phyloP scores from a whole-genome alignment of 2,329 filamentous ascomycete genomes.

The Penicillium sp. region DNA sequence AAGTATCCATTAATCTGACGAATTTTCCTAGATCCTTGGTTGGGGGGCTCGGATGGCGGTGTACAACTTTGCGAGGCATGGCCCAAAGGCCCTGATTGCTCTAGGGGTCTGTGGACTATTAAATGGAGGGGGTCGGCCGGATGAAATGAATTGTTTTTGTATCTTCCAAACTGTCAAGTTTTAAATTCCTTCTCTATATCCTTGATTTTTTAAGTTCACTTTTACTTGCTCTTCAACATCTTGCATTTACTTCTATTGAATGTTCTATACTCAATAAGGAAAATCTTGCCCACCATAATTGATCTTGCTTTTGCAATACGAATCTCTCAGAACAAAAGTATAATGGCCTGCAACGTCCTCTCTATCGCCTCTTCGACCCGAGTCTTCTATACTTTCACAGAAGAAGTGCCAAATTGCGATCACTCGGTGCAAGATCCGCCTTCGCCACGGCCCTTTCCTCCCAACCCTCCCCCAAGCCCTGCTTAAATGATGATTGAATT shows the following conservation, averaged over 20 bases:
- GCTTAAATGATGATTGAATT: conserved; percentile 21
- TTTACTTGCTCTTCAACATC: neutral
- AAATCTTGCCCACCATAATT: neutral
- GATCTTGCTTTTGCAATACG: neutral
- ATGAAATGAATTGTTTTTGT: neutral
- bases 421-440: conserved; percentile 28
- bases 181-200: neutral
- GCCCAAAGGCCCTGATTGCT: conserved; percentile 10
- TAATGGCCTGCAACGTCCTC: conserved; percentile 3
- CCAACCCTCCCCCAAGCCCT: conserved; percentile 43
- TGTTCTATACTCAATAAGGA: neutral
- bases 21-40: conserved; percentile 15
- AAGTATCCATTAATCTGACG: conserved; percentile 7
- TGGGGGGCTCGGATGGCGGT: conserved; percentile 23
- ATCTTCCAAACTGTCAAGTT: neutral
- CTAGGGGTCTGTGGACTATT: conserved; percentile 11
- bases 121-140: conserved; percentile 17
- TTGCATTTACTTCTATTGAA: neutral
- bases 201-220: neutral
- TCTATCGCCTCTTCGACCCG: neutral
- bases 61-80: conserved; percentile 19
- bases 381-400: neutral
- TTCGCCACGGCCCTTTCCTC: conserved; percentile 35
- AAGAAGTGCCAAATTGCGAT: conserved; percentile 10
- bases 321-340: neutral